These are phyloP conservation scores for Clonostachys solani DNA, from an alignment of 2,329 filamentous ascomycete genomes.

Conservation along the genomic window DNA sequence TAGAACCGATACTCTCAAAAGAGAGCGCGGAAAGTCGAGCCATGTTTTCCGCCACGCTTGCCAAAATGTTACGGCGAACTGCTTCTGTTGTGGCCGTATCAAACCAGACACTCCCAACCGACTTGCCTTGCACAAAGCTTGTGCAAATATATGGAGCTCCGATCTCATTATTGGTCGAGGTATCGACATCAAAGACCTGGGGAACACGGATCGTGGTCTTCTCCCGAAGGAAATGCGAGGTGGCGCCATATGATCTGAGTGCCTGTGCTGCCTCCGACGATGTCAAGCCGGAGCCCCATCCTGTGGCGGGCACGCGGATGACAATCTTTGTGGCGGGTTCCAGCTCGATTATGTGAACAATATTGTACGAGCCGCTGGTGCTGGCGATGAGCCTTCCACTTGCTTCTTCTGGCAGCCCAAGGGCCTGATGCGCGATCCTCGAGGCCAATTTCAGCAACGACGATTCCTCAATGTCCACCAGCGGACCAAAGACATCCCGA, in stretches of 20 bases:
- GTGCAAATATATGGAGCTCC: slow-evolving; percentile 10
- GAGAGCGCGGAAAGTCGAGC: slow-evolving; percentile 6
- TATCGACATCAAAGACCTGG: slow-evolving; percentile 7
- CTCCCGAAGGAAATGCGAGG: background rate
- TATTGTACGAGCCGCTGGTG: background rate
- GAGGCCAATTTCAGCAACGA: background rate
- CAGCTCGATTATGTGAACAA: background rate
- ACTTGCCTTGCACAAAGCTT: slow-evolving; percentile 8
- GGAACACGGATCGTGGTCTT: slow-evolving; percentile 7
- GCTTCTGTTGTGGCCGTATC: slow-evolving; percentile 4
- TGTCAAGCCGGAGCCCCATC: background rate
- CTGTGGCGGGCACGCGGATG: background rate
- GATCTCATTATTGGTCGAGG: slow-evolving; percentile 6
- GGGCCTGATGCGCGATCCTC: background rate
- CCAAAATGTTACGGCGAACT: slow-evolving; percentile 7
- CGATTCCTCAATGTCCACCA: background rate
- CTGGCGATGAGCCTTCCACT: background rate
- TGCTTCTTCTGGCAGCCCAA: background rate
- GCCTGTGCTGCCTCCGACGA: too few species aligned
- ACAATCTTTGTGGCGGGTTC: background rate
- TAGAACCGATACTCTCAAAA: slow-evolving; percentile 8
- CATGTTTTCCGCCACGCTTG: slow-evolving; percentile 4
- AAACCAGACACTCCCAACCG: slow-evolving; percentile 6
- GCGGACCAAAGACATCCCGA: background rate
- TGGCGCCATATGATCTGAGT: background rate